Evolutionary conservation across 306 rosid genomes (phyloP), one percentile per base, ranked within the genome.

Genomic region (Boehmeria nivea): DNA sequence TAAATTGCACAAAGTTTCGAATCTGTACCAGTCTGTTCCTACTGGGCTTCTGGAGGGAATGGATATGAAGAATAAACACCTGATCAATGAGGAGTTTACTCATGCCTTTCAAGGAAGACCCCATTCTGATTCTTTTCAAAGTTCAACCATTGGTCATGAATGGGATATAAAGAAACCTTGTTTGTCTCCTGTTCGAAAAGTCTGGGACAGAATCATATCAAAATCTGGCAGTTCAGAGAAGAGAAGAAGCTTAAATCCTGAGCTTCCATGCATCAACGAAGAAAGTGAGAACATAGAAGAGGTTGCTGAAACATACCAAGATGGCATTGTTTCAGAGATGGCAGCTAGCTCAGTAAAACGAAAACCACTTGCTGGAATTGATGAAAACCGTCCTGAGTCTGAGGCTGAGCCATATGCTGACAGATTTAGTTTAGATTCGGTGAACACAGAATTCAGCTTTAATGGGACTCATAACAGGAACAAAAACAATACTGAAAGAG

Each of bases 261-360:
- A 93, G 64, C 99, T 93, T 68, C 95, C 96, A 25, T 79, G 90
- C 79, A 88, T 93, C 49, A 63, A 37, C 36, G 99, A 93, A 77
- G 99, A 85, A 76, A 80, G 76, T 59, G 99, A 93, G 78, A 83
- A 73, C 56, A 43, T 64, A 22, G 95, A 83, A 38, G 99, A 83
- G 64, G 60, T 72, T 25, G 78, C 77, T 45, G 76, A 78, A 45
- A 67, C 73, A 27, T 69, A 66, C 66, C 72, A 56, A 15, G 70
- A 44, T 26, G 81, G 63, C 61, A 62, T 64, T 61, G 72, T 46
- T 53, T n/a, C n/a, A n/a, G 74, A 65, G 43, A 58, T 19, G 53
- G 45, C 63, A 56, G 52, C 68, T 36, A 48, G 48, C 61, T 70
- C 87, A 52, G 70, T 54, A 42, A 53, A 48, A 52, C 70, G 89